These are phyloP conservation scores for Fusarium sp. DNA, from an alignment of 2,329 filamentous ascomycete species.

Conservation along the genomic window DNA sequence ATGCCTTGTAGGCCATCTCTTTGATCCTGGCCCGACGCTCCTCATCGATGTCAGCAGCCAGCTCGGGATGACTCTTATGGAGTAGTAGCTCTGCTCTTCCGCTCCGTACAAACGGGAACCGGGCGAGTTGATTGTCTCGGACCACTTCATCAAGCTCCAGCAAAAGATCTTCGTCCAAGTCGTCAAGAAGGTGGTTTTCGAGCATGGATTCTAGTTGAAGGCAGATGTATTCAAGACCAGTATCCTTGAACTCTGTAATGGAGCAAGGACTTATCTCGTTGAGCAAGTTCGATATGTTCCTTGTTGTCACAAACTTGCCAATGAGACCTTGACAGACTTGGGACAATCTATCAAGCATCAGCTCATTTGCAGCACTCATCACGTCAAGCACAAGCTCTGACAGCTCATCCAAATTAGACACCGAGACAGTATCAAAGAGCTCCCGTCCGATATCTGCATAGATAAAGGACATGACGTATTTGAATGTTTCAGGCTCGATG, in stretches of 20 bases:
- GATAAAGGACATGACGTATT: constrained; percentile 80
- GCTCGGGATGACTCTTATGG: constrained; percentile 70
- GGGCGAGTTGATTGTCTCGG: constrained; percentile 81
- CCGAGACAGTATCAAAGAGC: constrained; percentile 81
- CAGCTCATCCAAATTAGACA: constrained; percentile 80
- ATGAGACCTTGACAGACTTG: constrained; percentile 89
- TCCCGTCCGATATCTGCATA: constrained; percentile 85
- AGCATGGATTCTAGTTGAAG: constrained; percentile 91
- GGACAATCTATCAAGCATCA: constrained; percentile 92
- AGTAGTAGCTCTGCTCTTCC: constrained; percentile 74
- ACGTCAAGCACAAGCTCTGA: constrained; percentile 91
- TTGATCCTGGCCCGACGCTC: constrained; percentile 76
- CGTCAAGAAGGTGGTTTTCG: constrained; percentile 86
- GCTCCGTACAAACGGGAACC: constrained; percentile 79
- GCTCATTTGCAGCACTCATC: constrained; percentile 87
- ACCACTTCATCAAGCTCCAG: constrained; percentile 82
- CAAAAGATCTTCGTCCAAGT: constrained; percentile 85
- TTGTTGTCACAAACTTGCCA: constrained; percentile 83
- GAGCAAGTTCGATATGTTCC: constrained; percentile 86
- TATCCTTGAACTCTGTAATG: constrained; percentile 86
- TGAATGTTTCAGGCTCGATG: constrained; percentile 76
- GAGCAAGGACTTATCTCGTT: constrained; percentile 88
- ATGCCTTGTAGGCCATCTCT: constrained; percentile 76
- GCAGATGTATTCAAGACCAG: constrained; percentile 89
- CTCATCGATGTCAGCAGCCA: constrained; percentile 73